Percentiles rank a stretch among this genome's conserved stretches.
These are phyloP conservation scores for Clonostachys solani DNA, from an alignment of 2,329 filamentous ascomycete species.

Conservation along the genomic window DNA sequence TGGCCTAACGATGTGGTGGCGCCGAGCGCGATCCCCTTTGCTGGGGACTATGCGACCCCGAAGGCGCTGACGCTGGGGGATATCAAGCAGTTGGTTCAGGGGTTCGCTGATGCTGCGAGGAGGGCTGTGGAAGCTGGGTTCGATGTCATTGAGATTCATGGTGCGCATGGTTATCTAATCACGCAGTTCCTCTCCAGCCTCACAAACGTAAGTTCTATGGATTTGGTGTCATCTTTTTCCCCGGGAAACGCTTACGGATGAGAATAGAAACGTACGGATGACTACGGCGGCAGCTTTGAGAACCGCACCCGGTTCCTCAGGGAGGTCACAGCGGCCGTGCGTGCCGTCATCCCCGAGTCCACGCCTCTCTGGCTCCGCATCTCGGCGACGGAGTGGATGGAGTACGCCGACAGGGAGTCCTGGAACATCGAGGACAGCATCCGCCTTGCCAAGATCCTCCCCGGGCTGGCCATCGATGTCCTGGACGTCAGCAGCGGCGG, in stretches of 20 bases:
- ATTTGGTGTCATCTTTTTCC: too few species aligned
- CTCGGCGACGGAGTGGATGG: slow-evolving; percentile 61
- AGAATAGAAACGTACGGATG: slow-evolving; percentile 50
- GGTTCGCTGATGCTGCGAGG: slow-evolving; percentile 54
- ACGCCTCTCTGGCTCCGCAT: slow-evolving; percentile 57
- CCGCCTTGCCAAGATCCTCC: slow-evolving; percentile 48
- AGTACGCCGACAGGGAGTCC: slow-evolving; percentile 34
- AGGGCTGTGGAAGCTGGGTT: slow-evolving; percentile 66
- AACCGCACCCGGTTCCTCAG: slow-evolving; percentile 60
- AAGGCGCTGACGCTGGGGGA: slow-evolving; percentile 65
- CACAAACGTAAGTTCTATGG: slow-evolving; percentile 1
- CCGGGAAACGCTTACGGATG: background rate
- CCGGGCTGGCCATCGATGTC: slow-evolving; percentile 71
- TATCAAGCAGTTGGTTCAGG: slow-evolving; percentile 60
- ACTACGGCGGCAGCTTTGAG: slow-evolving; percentile 62
- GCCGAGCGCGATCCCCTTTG: slow-evolving; percentile 52
- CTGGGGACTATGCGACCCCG: slow-evolving; percentile 55
- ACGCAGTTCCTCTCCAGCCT: slow-evolving; percentile 54
- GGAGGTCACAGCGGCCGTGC: slow-evolving; percentile 47
- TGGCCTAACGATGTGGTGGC: slow-evolving; percentile 54
- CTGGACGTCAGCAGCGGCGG: slow-evolving; percentile 80
- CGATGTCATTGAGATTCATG: slow-evolving; percentile 63
- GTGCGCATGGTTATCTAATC: slow-evolving; percentile 57
- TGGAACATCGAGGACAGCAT: slow-evolving; percentile 65
- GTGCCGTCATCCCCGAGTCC: slow-evolving; percentile 43